Percentiles rank a stretch among this genome's conserved stretches.
phyloP scores from a whole-genome alignment of 192 early-diverging fungal genomes.

The Obelidium mucronatum region DNA sequence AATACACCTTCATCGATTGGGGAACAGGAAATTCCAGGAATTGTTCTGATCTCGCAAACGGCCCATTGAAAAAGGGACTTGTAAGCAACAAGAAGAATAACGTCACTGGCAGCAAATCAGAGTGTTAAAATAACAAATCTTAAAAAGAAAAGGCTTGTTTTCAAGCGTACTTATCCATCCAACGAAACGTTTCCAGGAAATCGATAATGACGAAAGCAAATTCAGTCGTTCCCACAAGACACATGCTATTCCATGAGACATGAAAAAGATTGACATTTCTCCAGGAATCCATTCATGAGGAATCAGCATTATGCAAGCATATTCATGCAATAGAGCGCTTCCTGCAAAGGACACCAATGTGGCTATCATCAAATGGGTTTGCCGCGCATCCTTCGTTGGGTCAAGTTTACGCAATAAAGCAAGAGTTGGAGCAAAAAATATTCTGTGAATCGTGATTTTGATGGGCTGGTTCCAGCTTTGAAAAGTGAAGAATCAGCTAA shows the following conservation, averaged over 20 bases:
- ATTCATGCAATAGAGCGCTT: slow-evolving; percentile 8
- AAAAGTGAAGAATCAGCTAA: not conserved
- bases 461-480: slow-evolving; percentile 20
- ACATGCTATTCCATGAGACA: slow-evolving; percentile 11
- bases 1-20: not conserved
- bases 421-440: slow-evolving; percentile 6
- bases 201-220: not conserved
- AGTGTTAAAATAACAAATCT: too few relatives aligned
- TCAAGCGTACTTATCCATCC: not conserved
- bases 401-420: not conserved
- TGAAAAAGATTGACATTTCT: slow-evolving; percentile 7
- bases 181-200: not conserved
- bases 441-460: slow-evolving; percentile 24
- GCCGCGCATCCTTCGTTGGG: not conserved
- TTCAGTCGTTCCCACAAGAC: not conserved
- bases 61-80: not conserved
- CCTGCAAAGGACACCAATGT: not conserved
- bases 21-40: slow-evolving; percentile 1
- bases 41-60: not conserved
- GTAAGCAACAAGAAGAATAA: not conserved
- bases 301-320: slow-evolving; percentile 7
- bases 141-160: too few relatives aligned
- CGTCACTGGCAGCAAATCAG: too few relatives aligned
- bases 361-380: not conserved
- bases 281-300: not conserved